Evolutionary conservation across 352 stramenopile species (phyloP).

Genomic region (Phytophthora hibernalis): DNA sequence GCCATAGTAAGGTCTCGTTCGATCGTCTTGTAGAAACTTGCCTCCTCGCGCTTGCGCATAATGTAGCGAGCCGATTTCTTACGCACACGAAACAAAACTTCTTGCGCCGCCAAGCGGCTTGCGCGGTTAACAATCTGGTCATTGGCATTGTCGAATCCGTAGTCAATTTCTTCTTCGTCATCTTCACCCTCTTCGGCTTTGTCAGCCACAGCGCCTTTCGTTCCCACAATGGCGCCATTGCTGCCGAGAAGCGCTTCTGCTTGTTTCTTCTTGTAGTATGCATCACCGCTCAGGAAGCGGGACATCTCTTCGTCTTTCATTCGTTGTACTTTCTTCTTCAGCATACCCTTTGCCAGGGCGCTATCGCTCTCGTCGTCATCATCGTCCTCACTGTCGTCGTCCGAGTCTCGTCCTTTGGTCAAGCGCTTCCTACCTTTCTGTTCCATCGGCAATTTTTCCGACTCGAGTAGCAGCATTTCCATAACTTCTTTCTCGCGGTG

Average conservation of each 20-base stretch:
- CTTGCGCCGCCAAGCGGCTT: slow-evolving; percentile 72
- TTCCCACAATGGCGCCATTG: slow-evolving; percentile 20
- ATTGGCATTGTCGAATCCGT: slow-evolving; percentile 86
- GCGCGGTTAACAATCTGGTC: slow-evolving; percentile 83
- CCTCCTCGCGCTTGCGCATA: slow-evolving; percentile 76
- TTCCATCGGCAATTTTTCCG: slow-evolving; percentile 65
- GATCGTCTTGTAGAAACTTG: slow-evolving; percentile 87
- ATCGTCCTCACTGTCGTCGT: slow-evolving; percentile 40
- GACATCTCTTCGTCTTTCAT: slow-evolving; percentile 87
- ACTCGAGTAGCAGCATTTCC: slow-evolving; percentile 92
- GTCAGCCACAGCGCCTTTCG: slow-evolving; percentile 20
- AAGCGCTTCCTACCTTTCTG: slow-evolving; percentile 40
- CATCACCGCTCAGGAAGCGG: slow-evolving; percentile 67
- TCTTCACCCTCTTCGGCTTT: slow-evolving; percentile 32
- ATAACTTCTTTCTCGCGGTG: slow-evolving; percentile 89
- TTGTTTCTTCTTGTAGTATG: slow-evolving; percentile 74
- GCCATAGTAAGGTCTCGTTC: slow-evolving; percentile 82
- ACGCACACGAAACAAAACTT: slow-evolving; percentile 72
- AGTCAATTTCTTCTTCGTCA: slow-evolving; percentile 82
- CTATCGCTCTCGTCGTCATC: slow-evolving; percentile 45
- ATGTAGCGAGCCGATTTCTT: slow-evolving; percentile 83
- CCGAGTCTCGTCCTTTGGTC: slow-evolving; percentile 22
- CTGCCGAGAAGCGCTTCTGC: slow-evolving; percentile 45
- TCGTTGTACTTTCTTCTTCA: slow-evolving; percentile 51
- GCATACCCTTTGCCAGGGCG: slow-evolving; percentile 28